phyloP scores from a whole-genome alignment of 306 rosid genomes.

The Lithocarpus polystachyus region DNA sequence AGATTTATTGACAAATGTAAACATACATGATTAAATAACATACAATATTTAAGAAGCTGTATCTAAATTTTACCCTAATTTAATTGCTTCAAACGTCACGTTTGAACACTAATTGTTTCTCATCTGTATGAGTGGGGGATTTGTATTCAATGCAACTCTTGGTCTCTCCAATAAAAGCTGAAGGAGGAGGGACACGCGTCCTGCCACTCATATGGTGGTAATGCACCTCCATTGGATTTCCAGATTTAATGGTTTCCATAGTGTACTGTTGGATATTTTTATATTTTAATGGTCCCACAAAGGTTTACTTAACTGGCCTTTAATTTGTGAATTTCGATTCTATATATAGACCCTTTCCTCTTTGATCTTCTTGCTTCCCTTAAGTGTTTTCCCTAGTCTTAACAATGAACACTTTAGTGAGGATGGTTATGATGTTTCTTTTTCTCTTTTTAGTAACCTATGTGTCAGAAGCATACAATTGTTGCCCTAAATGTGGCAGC shows the following conservation, averaged over 20 bases:
- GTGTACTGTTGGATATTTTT: not conserved
- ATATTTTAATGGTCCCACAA: not conserved
- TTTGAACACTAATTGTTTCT: not conserved
- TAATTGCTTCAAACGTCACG: not conserved
- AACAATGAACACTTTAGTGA: conserved; percentile 20
- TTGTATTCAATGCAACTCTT: not conserved
- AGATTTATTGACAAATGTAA: no score
- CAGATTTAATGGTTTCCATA: not conserved
- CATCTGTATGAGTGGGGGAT: not conserved
- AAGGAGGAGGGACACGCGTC: conserved; percentile 5
- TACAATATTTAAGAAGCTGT: no score
- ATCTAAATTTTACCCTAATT: not conserved
- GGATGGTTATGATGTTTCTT: conserved; percentile 27
- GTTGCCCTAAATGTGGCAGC: conserved; percentile 64
- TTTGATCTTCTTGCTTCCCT: conserved; percentile 14
- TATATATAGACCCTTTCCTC: conserved; percentile 28
- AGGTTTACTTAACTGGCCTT: not conserved
- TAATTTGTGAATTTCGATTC: not conserved
- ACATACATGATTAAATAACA: no score
- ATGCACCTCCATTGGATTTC: not conserved
- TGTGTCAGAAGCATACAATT: conserved; percentile 19
- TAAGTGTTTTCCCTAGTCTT: not conserved
- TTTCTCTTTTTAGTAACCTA: conserved; percentile 26
- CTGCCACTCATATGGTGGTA: not conserved
- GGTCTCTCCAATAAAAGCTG: not conserved